Evolutionary conservation across 352 stramenopile species (phyloP).

Genomic region (Achlya hypogyna): DNA sequence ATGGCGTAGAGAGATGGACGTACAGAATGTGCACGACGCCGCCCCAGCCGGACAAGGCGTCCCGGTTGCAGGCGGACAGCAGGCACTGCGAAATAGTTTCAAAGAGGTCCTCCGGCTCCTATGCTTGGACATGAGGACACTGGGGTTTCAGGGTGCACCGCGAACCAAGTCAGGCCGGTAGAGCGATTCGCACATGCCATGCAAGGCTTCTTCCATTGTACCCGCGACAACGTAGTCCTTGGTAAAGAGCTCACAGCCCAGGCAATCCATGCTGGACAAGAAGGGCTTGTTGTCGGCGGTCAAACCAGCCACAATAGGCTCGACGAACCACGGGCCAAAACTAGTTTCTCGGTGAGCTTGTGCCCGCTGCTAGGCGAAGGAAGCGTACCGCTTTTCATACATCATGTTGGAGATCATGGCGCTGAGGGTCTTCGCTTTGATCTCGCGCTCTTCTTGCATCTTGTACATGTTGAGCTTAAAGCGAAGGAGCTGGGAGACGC

Average conservation of each 20-base stretch:
- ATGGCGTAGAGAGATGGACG: background rate
- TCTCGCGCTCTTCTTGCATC: constrained; percentile 96
- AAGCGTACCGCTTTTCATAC: constrained; percentile 92
- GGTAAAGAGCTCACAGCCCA: constrained; percentile 92
- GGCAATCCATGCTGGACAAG: constrained; percentile 96
- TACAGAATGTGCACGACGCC: constrained; percentile 97
- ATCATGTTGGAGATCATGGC: constrained; percentile 94
- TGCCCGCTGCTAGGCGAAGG: background rate
- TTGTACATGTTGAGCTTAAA: constrained; percentile 98
- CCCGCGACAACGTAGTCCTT: constrained; percentile 98
- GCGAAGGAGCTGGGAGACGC: constrained; percentile 91
- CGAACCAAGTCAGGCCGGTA: constrained; percentile 92
- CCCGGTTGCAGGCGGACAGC: constrained; percentile 95
- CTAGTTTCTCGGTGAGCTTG: constrained; percentile 21
- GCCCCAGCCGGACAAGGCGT: constrained; percentile 97
- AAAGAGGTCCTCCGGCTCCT: constrained; percentile 94
- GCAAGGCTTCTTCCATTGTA: constrained; percentile 96
- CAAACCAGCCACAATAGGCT: constrained; percentile 96
- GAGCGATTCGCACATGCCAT: constrained; percentile 98
- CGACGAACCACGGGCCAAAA: constrained; percentile 98
- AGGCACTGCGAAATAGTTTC: constrained; percentile 98
- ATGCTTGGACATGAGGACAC: background rate
- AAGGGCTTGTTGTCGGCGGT: constrained; percentile 94
- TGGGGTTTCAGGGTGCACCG: background rate
- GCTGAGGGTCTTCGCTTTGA: constrained; percentile 96